phyloP scores from a whole-genome alignment of 768 basidiomycete species.

The Mycena galericulata region DNA sequence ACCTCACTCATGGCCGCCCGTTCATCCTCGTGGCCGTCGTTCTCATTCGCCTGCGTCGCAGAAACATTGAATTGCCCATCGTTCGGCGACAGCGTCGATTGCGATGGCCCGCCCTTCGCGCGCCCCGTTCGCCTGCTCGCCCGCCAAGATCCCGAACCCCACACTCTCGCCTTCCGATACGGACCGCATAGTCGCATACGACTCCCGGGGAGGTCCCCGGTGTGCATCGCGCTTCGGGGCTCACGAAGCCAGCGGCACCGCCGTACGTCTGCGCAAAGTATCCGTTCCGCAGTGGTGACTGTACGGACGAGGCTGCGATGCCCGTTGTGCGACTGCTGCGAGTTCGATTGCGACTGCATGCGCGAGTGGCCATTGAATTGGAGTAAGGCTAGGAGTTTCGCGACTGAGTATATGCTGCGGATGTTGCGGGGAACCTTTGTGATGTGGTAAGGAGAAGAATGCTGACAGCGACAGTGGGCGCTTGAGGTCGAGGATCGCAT shows the following conservation, averaged over 20 bases:
- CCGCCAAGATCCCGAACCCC: conserved; percentile 28
- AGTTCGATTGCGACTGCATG: no score
- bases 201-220: no score
- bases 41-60: conserved; percentile 47
- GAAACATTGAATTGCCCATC: conserved; percentile 60
- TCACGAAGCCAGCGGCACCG: no score
- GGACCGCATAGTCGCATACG: no score
- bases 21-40: conserved; percentile 62
- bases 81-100: conserved; percentile 60
- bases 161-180: no score
- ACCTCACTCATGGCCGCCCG: conserved; percentile 63
- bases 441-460: conserved; percentile 39
- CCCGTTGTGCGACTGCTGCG: no score
- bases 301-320: no score
- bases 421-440: conserved; percentile 40
- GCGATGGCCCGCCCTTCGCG: conserved; percentile 60
- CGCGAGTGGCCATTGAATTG: conserved; percentile 49
- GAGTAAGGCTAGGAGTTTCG: conserved; percentile 35
- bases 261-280: no score
- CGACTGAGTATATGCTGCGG: conserved; percentile 47
- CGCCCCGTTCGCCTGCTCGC: conserved; percentile 23
- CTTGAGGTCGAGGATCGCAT: conserved; percentile 90
- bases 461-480: conserved; percentile 64
- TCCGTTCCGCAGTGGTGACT: no score
- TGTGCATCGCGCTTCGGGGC: no score